phyloP scores from a whole-genome alignment of 2,329 filamentous ascomycete species.

The Epichloe hybrida region DNA sequence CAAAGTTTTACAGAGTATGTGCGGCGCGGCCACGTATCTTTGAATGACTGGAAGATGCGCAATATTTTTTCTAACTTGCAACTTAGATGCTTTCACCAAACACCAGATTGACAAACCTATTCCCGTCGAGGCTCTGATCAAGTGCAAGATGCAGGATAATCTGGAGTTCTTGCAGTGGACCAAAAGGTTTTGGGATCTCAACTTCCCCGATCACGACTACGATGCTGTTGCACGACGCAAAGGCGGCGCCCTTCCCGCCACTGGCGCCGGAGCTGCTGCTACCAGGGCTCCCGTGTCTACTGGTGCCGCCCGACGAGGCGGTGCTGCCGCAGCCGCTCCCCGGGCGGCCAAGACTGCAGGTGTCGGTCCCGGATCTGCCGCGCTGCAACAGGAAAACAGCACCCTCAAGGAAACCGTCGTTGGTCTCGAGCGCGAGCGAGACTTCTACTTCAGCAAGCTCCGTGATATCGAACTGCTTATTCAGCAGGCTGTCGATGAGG shows the following conservation, averaged over 20 bases:
- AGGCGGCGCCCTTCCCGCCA: slow-evolving; percentile 48
- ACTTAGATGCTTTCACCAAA: slow-evolving; percentile 63
- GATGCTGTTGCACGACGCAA: slow-evolving; percentile 80
- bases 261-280: slow-evolving; percentile 22
- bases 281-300: slow-evolving; percentile 35
- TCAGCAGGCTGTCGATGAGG: slow-evolving; percentile 83
- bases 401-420: slow-evolving; percentile 91
- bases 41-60: neutral
- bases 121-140: slow-evolving; percentile 76
- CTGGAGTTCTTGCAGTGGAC: slow-evolving; percentile 97
- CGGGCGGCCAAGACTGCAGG: slow-evolving; percentile 32
- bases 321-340: slow-evolving; percentile 40
- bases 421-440: slow-evolving; percentile 86
- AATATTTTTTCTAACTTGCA: slow-evolving; percentile 6
- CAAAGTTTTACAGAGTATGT: slow-evolving; percentile 87
- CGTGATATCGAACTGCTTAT: slow-evolving; percentile 91
- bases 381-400: slow-evolving; percentile 71
- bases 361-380: slow-evolving; percentile 49
- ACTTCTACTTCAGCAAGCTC: slow-evolving; percentile 99
- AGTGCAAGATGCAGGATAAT: slow-evolving; percentile 99
- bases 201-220: slow-evolving; percentile 95
- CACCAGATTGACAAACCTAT: slow-evolving; percentile 84
- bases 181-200: slow-evolving; percentile 95
- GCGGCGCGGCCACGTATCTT: neutral
- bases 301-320: slow-evolving; percentile 39